These are phyloP conservation scores for Fagopyrum esculentum DNA, from an alignment of 148 eudicot genomes.

Conservation along the genomic window DNA sequence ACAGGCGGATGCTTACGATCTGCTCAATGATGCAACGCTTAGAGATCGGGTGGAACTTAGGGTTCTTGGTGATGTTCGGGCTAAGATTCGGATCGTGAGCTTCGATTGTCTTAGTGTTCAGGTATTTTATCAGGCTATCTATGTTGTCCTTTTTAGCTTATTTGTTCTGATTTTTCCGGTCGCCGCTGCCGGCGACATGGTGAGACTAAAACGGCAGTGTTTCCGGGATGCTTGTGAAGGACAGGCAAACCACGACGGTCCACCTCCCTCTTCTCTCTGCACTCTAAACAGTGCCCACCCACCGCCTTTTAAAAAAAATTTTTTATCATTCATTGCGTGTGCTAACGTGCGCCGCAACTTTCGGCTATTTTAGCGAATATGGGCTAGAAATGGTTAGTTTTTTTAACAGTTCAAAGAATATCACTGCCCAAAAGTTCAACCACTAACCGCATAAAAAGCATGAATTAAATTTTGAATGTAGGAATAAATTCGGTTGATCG, in stretches of 20 bases:
- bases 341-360: neutral
- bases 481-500: neutral
- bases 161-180: neutral
- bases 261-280: neutral
- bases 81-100: conserved; percentile 70
- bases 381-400: neutral
- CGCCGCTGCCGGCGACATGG: neutral
- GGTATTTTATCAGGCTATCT: conserved; percentile 20
- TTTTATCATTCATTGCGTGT: neutral
- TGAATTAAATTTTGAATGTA: neutral
- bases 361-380: neutral
- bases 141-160: neutral
- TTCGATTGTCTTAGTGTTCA: conserved; percentile 79
- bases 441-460: neutral
- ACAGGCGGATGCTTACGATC: conserved; percentile 68
- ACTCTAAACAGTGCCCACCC: conserved; percentile 5
- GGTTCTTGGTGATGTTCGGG: conserved; percentile 84
- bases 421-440: neutral
- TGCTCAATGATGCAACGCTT: conserved; percentile 58
- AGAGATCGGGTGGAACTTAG: conserved; percentile 80
- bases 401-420: neutral
- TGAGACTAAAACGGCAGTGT: conserved; percentile 8
- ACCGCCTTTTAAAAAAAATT: neutral
- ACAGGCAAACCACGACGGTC: neutral
- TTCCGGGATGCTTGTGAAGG: neutral